Evolutionary conservation across 2,329 filamentous ascomycete genomes (phyloP).

Genomic region (Phialophora tarda): DNA sequence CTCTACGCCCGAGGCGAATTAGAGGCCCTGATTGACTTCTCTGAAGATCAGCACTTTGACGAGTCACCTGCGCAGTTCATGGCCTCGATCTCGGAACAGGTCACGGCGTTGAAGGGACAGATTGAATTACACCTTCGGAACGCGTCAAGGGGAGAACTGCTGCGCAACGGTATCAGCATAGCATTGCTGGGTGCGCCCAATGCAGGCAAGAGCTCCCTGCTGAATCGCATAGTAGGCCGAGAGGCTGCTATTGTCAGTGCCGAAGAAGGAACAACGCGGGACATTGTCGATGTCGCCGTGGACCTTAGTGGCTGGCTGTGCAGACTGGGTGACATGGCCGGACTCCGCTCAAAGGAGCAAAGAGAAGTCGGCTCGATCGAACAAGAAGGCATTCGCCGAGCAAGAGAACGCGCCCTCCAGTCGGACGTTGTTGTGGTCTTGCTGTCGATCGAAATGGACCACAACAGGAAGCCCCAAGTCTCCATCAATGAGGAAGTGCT

Average conservation of each 20-base stretch:
- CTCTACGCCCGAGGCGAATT: slow-evolving; percentile 85
- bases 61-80: slow-evolving; percentile 78
- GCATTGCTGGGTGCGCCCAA: slow-evolving; percentile 91
- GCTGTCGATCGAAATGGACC: slow-evolving; percentile 68
- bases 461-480: slow-evolving; percentile 41
- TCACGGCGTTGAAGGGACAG: slow-evolving; percentile 64
- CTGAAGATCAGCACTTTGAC: slow-evolving; percentile 96
- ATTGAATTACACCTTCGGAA: slow-evolving; percentile 75
- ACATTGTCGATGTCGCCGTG: slow-evolving; percentile 89
- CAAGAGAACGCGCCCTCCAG: slow-evolving; percentile 77
- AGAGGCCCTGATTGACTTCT: slow-evolving; percentile 95
- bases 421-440: slow-evolving; percentile 87
- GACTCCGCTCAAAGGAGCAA: slow-evolving; percentile 62
- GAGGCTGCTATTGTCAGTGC: slow-evolving; percentile 94
- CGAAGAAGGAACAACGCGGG: slow-evolving; percentile 90
- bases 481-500: slow-evolving; percentile 63
- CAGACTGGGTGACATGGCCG: slow-evolving; percentile 94
- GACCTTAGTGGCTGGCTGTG: slow-evolving; percentile 90
- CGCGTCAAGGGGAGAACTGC: slow-evolving; percentile 78
- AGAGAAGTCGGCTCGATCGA: slow-evolving; percentile 73
- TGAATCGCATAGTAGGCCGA: slow-evolving; percentile 86
- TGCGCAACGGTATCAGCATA: slow-evolving; percentile 83
- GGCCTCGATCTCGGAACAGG: slow-evolving; percentile 68
- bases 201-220: slow-evolving; percentile 89
- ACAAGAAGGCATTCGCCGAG: slow-evolving; percentile 85